These are phyloP conservation scores for Elaeagnus macrophylla DNA, from an alignment of 306 rosid species.

Conservation along the genomic window DNA sequence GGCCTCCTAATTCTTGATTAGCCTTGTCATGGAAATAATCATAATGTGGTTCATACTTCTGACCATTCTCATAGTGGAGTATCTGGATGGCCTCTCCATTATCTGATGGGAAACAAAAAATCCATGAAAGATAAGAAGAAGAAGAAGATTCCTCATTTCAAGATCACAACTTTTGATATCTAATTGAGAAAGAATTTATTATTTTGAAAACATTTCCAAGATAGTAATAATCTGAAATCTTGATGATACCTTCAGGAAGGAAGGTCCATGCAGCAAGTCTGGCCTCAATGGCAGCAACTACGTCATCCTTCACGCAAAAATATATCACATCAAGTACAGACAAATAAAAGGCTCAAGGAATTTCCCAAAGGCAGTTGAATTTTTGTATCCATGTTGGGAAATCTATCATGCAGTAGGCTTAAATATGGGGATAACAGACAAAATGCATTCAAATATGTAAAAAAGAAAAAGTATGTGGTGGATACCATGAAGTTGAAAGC, in stretches of 20 bases:
- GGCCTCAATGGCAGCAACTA: conserved; percentile 53
- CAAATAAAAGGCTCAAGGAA: neutral
- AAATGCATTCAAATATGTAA: too few species aligned
- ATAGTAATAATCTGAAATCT: too few species aligned
- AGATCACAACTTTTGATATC: too few species aligned
- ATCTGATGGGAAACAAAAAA: conserved; percentile 35
- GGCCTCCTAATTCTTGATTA: conserved; percentile 76
- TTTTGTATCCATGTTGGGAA: too few species aligned
- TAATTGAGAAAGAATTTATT: too few species aligned
- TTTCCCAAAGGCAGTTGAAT: neutral
- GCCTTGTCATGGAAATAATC: conserved; percentile 82
- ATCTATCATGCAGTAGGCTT: too few species aligned
- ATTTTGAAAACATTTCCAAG: too few species aligned
- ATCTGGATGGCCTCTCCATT: conserved; percentile 87
- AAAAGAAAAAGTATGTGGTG: too few species aligned
- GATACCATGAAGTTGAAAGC: too few species aligned
- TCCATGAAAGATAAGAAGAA: conserved; percentile 2
- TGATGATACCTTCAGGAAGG: conserved; percentile 55
- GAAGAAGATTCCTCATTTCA: too few species aligned
- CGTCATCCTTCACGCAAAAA: conserved; percentile 55
- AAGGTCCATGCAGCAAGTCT: conserved; percentile 88
- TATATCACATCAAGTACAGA: conserved; percentile 15
- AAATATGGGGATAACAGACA: too few species aligned
- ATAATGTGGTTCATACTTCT: conserved; percentile 87
- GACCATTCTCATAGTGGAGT: conserved; percentile 74